These are phyloP conservation scores for Colletotrichum graminicola DNA, from an alignment of 2,329 filamentous ascomycete species.

Conservation along the genomic window DNA sequence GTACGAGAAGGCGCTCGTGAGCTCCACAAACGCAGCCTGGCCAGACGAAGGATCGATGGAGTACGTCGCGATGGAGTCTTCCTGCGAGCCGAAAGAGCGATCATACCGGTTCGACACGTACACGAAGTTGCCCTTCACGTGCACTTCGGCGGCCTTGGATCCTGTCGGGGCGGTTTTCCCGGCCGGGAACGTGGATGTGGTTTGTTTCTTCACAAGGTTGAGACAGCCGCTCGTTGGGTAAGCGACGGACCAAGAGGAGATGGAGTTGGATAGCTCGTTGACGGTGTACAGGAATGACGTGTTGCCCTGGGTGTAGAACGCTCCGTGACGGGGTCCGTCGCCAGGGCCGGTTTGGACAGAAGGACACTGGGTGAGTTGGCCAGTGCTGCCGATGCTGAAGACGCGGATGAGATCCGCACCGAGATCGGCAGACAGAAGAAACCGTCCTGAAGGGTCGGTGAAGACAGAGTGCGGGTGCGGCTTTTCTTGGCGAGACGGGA, in stretches of 20 bases:
- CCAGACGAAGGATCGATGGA: slow-evolving; percentile 60
- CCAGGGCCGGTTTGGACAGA: slow-evolving; percentile 58
- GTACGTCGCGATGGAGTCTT: slow-evolving; percentile 69
- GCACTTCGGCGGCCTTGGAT: slow-evolving; percentile 68
- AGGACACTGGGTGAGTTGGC: slow-evolving; percentile 60
- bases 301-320: slow-evolving; percentile 57
- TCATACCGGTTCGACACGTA: slow-evolving; percentile 74
- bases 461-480: slow-evolving; percentile 67
- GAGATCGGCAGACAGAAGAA: slow-evolving; percentile 64
- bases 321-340: slow-evolving; percentile 65
- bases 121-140: slow-evolving; percentile 65
- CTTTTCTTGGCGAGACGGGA: slow-evolving; percentile 63
- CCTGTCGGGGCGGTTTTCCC: slow-evolving; percentile 57
- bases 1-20: slow-evolving; percentile 68
- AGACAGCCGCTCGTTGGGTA: slow-evolving; percentile 62
- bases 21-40: slow-evolving; percentile 63
- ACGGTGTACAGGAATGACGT: slow-evolving; percentile 55
- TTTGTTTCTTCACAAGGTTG: slow-evolving; percentile 58
- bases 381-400: slow-evolving; percentile 61
- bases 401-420: slow-evolving; percentile 67
- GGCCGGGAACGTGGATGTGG: slow-evolving; percentile 59
- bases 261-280: slow-evolving; percentile 63
- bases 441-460: slow-evolving; percentile 62
- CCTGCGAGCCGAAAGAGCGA: slow-evolving; percentile 64
- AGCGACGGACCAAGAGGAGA: slow-evolving; percentile 62